Percentiles rank a stretch among this genome's conserved stretches.
phyloP scores from a whole-genome alignment of 768 basidiomycete genomes.

The Pulveroboletus sp. region DNA sequence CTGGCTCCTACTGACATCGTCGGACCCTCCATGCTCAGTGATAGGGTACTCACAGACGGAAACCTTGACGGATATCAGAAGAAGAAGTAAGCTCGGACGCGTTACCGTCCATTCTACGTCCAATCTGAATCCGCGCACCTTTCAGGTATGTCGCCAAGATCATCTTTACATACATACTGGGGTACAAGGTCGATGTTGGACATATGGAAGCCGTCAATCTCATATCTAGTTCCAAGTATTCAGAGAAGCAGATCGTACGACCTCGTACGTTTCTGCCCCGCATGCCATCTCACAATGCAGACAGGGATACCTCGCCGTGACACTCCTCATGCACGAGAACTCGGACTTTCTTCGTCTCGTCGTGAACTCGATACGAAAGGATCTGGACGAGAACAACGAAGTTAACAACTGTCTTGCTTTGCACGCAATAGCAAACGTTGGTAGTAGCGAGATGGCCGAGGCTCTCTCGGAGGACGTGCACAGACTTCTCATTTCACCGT shows the following conservation, averaged over 20 bases:
- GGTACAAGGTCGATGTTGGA: conserved; percentile 98
- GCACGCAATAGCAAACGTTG: conserved; percentile 98
- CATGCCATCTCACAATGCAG: conserved; percentile 1
- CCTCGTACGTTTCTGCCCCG: background rate
- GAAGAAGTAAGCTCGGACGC: conserved; percentile 66
- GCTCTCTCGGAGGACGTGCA: conserved; percentile 92
- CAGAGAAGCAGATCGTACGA: conserved; percentile 97
- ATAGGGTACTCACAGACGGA: conserved; percentile 53
- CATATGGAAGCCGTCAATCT: conserved; percentile 99
- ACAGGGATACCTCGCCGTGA: conserved; percentile 96
- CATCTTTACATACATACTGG: conserved; percentile 97
- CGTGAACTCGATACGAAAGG: conserved; percentile 97
- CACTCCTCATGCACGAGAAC: conserved; percentile 97
- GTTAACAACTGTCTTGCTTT: conserved; percentile 94
- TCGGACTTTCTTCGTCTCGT: conserved; percentile 95
- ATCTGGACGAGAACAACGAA: conserved; percentile 91
- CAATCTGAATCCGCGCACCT: conserved; percentile 14
- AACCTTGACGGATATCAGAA: conserved; percentile 89
- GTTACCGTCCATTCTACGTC: conserved; percentile 8
- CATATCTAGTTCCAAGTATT: conserved; percentile 93
- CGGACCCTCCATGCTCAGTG: conserved; percentile 3
- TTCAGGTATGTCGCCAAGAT: conserved; percentile 97
- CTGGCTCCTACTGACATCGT: conserved; percentile 5
- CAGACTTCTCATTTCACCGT: conserved; percentile 93
- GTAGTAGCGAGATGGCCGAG: conserved; percentile 98